Base-by-base conservation (phyloP, 2,329 filamentous ascomycete genomes). In the Chaetoscypha palmicola region DNA sequence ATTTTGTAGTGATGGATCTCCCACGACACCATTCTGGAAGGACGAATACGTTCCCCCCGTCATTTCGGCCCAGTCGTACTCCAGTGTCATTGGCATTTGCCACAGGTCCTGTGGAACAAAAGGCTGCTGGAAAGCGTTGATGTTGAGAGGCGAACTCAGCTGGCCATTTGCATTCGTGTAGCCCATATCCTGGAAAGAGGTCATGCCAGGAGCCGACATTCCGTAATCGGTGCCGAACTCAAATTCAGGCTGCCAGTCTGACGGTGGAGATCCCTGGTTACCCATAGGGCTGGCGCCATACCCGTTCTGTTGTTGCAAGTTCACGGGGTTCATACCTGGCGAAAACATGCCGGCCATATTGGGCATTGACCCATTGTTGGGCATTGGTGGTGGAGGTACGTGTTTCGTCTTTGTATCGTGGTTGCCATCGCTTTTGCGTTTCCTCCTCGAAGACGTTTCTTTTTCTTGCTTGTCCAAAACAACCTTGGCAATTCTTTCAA, bases 71-170 rank as follows among this genome's bases (percentile, higher is more conserved):
- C 77, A 82, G 58, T 77, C 59, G 81, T 81, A 86, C 61, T 97
- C 91, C 17, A 97, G 74, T 2, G 87, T 94, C 82, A 95, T 94
- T 1, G 91, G 90, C 77, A 97, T 82, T 63, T 91, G 85, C 80
- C 92, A 98, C 20, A 97, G 66, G 65, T 97, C 92, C 57, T 91
- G 88, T 3, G 92, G 91, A 17, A 97, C 79, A 58, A 95, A 83
- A 0, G 90, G 90, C 54, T 94, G 86, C 58, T 90, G 83, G 59
- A 90, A 89, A 14, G 71, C 59, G 10, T 66, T 63, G 26, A 67
- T 59, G 43, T 54, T 58, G 8, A 58, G 40, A 9, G 57, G 51
- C 1, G 56, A 54, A 58, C 53, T 54, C 19, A 53, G 46, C 26
- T 41, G 39, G 5, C 59, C 60, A n/a, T 60, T 59, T 5, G 55